These are phyloP conservation scores for Hyphodiscus hymeniophilus DNA, from an alignment of 495 filamentous ascomycete genomes.

Conservation along the genomic window DNA sequence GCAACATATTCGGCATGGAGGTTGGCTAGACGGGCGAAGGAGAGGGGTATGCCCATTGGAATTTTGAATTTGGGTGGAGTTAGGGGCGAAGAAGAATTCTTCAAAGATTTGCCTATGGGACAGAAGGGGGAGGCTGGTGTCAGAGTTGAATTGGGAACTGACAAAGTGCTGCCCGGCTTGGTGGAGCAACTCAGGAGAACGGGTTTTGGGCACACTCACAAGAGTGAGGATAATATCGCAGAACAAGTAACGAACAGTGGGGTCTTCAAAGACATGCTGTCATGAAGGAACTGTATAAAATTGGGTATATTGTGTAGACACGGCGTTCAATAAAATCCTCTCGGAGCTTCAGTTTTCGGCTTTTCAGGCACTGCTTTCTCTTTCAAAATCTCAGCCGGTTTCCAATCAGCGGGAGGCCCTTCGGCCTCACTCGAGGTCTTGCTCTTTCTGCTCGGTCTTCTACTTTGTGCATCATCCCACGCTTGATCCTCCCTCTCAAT, in stretches of 20 bases:
- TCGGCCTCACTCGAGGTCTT: neutral
- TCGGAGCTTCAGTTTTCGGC: constrained; percentile 13
- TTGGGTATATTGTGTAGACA: neutral
- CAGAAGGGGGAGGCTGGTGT: constrained; percentile 41
- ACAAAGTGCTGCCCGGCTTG: constrained; percentile 44
- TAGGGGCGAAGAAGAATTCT: constrained; percentile 67
- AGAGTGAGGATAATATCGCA: neutral
- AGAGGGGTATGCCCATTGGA: constrained; percentile 75
- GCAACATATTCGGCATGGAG: constrained; percentile 95
- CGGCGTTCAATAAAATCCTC: constrained; percentile 18
- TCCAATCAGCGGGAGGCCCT: neutral
- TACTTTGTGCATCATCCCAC: constrained; percentile 39
- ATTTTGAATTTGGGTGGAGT: constrained; percentile 80
- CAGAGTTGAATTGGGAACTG: constrained; percentile 45
- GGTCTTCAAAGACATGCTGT: constrained; percentile 44
- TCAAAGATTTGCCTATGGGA: constrained; percentile 37
- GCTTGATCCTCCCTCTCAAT: constrained; percentile 69
- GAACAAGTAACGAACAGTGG: constrained; percentile 18
- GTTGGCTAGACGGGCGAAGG: constrained; percentile 72
- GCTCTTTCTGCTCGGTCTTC: constrained; percentile 23
- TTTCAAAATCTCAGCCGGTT: neutral
- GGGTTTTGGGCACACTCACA: constrained; percentile 15
- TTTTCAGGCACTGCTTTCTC: neutral
- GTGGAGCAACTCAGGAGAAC: constrained; percentile 30
- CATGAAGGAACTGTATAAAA: constrained; percentile 23